Conservation (phyloP, 805 yeast species). For the Blastobotrys muscicola region DNA sequence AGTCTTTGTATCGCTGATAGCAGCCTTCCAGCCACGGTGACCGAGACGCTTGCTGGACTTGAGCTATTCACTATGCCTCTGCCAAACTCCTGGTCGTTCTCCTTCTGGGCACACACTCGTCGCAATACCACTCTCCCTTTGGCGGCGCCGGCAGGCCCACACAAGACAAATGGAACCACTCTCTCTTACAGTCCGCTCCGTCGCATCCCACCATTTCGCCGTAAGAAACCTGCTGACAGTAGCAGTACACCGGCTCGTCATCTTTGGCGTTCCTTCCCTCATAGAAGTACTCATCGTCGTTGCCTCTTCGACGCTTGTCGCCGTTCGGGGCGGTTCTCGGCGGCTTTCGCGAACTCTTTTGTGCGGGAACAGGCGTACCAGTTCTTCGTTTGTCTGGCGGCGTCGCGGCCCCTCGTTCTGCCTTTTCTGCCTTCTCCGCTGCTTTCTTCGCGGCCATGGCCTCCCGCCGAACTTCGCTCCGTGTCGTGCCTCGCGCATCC, state of each 20-base stretch:
- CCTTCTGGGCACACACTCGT: constrained; percentile 39
- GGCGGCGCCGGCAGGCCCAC: constrained; percentile 82
- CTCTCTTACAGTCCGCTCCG: constrained; percentile 82
- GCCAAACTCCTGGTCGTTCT: too few species aligned
- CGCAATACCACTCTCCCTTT: constrained; percentile 76
- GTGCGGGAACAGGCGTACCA: constrained; percentile 18
- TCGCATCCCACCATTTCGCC: constrained; percentile 99
- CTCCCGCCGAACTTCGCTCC: constrained; percentile 82
- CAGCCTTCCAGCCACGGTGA: too few species aligned
- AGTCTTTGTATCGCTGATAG: too few species aligned
- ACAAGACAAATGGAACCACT: constrained; percentile 95
- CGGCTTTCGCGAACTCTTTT: constrained; percentile 10
- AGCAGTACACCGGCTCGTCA: constrained; percentile 83
- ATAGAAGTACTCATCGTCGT: constrained; percentile 3
- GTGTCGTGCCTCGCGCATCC: constrained; percentile 37
- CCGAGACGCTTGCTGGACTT: too few species aligned
- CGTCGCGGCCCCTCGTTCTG: neutral
- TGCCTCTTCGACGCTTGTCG: constrained; percentile 9
- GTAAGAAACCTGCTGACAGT: constrained; percentile 92
- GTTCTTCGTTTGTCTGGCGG: neutral
- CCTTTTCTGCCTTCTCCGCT: constrained; percentile 17
- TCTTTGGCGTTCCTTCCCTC: constrained; percentile 9
- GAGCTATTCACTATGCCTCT: too few species aligned
- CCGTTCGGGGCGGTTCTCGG: neutral
- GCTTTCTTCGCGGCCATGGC: constrained; percentile 87